Evolutionary conservation across 495 filamentous ascomycete genomes (phyloP).

Genomic region (Tuber aestivum): DNA sequence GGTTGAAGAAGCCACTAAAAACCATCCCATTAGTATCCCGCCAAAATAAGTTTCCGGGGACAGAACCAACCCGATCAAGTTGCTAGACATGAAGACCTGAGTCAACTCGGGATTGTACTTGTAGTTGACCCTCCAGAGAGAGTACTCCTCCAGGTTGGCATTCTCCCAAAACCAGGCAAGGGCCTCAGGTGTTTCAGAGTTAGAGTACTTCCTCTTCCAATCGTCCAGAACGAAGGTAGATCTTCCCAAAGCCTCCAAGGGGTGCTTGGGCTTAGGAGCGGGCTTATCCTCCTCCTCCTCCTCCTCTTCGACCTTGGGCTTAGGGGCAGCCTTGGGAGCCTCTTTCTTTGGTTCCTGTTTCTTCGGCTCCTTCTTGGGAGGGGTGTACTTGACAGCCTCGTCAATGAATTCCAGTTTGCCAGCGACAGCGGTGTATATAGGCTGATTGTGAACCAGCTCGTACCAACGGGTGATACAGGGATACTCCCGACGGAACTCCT

Average conservation of each 20-base stretch:
- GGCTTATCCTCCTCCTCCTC: slow-evolving; percentile 64
- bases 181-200: slow-evolving; percentile 80
- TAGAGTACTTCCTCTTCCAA: slow-evolving; percentile 98
- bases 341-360: slow-evolving; percentile 60
- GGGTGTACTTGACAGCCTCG: slow-evolving; percentile 72
- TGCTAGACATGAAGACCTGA: slow-evolving; percentile 94
- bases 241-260: slow-evolving; percentile 76
- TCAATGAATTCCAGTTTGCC: slow-evolving; percentile 70
- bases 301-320: slow-evolving; percentile 55
- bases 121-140: slow-evolving; percentile 84
- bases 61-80: slow-evolving; percentile 63
- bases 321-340: slow-evolving; percentile 53
- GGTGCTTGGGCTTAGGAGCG: slow-evolving; percentile 91
- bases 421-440: slow-evolving; percentile 74
- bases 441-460: slow-evolving; percentile 85
- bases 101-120: slow-evolving; percentile 99
- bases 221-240: slow-evolving; percentile 82
- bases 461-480: slow-evolving; percentile 90
- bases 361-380: slow-evolving; percentile 79
- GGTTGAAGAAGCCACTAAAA: slow-evolving; percentile 78
- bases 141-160: slow-evolving; percentile 86
- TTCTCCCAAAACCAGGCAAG: slow-evolving; percentile 99
- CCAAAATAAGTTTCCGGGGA: not conserved
- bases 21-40: not conserved
- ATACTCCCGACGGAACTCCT: slow-evolving; percentile 71